Evolutionary conservation across 2,329 filamentous ascomycete genomes (phyloP), one percentile per base, ranked within the genome.

Genomic region (Leptographium radiaticola): DNA sequence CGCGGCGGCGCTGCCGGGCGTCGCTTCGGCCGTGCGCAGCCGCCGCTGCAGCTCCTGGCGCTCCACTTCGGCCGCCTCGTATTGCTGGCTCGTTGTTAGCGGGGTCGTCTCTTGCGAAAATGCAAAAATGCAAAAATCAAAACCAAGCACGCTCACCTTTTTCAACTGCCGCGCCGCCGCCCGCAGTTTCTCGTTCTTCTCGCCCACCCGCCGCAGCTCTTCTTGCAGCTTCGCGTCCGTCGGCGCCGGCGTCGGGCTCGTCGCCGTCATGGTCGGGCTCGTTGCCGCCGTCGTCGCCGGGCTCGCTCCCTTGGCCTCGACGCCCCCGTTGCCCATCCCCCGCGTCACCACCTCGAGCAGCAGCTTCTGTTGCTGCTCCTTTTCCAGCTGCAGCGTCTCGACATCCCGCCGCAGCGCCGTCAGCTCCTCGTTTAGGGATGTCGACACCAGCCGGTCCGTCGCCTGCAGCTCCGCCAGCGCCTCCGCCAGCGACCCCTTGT

Each of bases 311-410:
- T 60, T 16, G 50, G 31, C 42, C 33, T 20, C 60, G 30, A 61
- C 58, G 42, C 53, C 66, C 55, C 78, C 72, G 63, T 77, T 77
- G 53, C 76, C 73, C 53, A 81, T 68, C 56, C 83, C 79, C 63
- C 83, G 83, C 58, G 75, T 73, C 47, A 83, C 70, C 18, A 83
- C 75, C 43, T 79, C 73, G 59, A 83, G 72, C 30, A 84, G 72
- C 62, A 83, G 79, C 48, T 73, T 72, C 66, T 80, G 78, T 61
- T 79, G 74, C 56, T 75, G 71, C 52, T 82, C 77, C 50, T 72
- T 70, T 63, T 83, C 78, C 53, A 72, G 68, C 56, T 68, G 70
- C 50, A 75, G 65, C 53, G 70, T 65, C 54, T 71, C 72, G 58
- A 75, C 68, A 59, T 79, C 75, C 56, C 69, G 71, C 58, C 79